A percentile compares a stretch with the other conserved stretches of the same genome.
Conservation (phyloP, 225 moss, liverwort and hornwort genomes). For the Sphagnum tenellum region DNA sequence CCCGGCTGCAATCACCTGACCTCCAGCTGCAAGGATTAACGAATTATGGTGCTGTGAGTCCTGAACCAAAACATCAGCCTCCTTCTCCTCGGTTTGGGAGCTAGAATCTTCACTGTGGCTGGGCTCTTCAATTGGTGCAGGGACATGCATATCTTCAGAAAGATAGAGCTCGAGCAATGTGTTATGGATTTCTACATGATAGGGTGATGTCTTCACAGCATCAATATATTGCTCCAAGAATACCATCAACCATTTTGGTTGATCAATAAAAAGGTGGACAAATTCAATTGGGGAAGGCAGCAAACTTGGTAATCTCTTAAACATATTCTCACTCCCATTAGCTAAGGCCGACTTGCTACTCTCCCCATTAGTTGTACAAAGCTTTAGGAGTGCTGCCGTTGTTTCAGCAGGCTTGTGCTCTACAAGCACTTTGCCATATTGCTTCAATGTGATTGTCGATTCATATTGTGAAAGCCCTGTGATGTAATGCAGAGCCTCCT, state of each 20-base stretch:
- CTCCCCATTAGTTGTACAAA: slow-evolving; percentile 52
- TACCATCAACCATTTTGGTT: slow-evolving; percentile 93
- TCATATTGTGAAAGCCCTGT: slow-evolving; percentile 87
- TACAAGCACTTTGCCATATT: slow-evolving; percentile 93
- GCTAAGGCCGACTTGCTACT: slow-evolving; percentile 17
- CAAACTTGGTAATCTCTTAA: slow-evolving; percentile 32
- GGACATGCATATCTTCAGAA: slow-evolving; percentile 75
- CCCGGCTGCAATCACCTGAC: slow-evolving; percentile 51
- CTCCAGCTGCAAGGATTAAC: slow-evolving; percentile 50
- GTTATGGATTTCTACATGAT: slow-evolving; percentile 79
- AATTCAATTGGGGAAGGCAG: slow-evolving; percentile 85
- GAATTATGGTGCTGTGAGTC: slow-evolving; percentile 29
- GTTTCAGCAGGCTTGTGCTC: slow-evolving; percentile 90
- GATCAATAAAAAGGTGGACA: slow-evolving; percentile 85
- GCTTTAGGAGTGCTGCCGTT: slow-evolving; percentile 75
- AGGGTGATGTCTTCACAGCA: slow-evolving; percentile 63
- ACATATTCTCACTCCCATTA: slow-evolving; percentile 29
- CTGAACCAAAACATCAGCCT: slow-evolving; percentile 13
- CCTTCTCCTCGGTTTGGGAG: slow-evolving; percentile 31
- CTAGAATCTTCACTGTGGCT: slow-evolving; percentile 32
- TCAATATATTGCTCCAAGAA: slow-evolving; percentile 88
- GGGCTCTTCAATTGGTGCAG: slow-evolving; percentile 38
- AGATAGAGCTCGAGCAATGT: slow-evolving; percentile 95
- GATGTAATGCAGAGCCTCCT: slow-evolving; percentile 88
- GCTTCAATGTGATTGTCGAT: slow-evolving; percentile 69